Evolutionary conservation across 164 flowering plant genomes (phyloP).

Genomic region (Cinnamomum micranthum): DNA sequence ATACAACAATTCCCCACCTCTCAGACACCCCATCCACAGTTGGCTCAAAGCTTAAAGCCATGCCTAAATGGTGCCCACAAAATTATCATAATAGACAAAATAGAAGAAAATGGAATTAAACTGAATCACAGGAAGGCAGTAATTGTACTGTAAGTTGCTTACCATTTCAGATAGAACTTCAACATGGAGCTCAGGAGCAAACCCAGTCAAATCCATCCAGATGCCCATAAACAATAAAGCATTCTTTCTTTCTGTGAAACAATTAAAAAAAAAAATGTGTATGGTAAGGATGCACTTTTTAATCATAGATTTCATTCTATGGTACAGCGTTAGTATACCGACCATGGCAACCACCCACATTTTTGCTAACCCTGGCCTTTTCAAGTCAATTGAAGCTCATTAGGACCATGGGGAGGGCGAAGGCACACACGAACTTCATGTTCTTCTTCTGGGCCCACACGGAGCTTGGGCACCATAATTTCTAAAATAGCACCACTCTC

Average conservation of each 20-base stretch:
- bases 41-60: background rate
- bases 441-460: conserved; percentile 74
- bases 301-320: conserved; percentile 27
- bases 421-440: conserved; percentile 91
- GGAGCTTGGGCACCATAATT: conserved; percentile 85
- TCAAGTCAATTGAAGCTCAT: conserved; percentile 54
- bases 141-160: no score
- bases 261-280: conserved; percentile 1
- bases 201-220: background rate
- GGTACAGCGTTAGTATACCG: conserved; percentile 33
- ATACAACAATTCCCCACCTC: background rate
- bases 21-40: background rate
- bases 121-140: background rate
- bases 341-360: conserved; percentile 25
- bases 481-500: conserved; percentile 72
- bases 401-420: conserved; percentile 63
- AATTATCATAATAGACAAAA: background rate
- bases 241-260: background rate
- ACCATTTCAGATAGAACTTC: background rate
- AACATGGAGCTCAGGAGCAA: background rate
- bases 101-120: background rate
- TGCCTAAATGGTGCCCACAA: background rate
- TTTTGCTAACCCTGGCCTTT: conserved; percentile 3
- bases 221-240: background rate
- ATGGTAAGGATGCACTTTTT: conserved; percentile 17